A percentile compares a stretch with the other conserved stretches of the same genome.
These are phyloP conservation scores for Pinus tabuliformis DNA, from an alignment of 75 land plant genomes.

Conservation along the genomic window DNA sequence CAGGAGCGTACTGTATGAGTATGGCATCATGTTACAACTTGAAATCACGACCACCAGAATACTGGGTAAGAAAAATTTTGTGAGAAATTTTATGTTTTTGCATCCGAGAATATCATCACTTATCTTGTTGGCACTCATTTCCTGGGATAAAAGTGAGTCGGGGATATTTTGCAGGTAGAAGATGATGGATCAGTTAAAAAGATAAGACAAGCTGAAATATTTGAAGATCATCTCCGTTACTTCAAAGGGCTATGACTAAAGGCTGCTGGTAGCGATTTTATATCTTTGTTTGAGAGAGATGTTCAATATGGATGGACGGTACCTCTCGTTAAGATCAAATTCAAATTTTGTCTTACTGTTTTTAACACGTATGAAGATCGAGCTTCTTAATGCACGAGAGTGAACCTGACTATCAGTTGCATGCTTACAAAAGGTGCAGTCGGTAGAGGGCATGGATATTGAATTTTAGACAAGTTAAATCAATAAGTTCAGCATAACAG, in stretches of 20 bases:
- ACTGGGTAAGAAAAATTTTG: conserved; percentile 66
- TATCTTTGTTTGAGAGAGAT: too few relatives aligned
- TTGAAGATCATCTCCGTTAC: conserved; percentile 84
- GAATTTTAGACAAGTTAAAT: too few relatives aligned
- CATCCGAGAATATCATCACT: background rate
- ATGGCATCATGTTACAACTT: conserved; percentile 98
- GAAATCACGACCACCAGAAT: conserved; percentile 96
- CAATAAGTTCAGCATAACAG: too few relatives aligned
- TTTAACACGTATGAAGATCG: too few relatives aligned
- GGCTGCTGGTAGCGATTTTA: background rate
- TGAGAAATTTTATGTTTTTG: background rate
- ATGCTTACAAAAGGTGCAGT: too few relatives aligned
- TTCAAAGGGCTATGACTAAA: conserved; percentile 71
- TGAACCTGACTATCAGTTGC: too few relatives aligned
- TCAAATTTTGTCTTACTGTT: too few relatives aligned
- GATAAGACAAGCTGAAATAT: conserved; percentile 80
- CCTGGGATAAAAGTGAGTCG: background rate
- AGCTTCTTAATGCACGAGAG: too few relatives aligned
- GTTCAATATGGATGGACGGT: too few relatives aligned
- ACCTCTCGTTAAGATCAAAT: too few relatives aligned
- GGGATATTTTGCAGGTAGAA: conserved; percentile 40
- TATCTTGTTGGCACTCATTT: background rate
- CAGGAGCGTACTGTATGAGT: conserved; percentile 99
- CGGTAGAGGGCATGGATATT: too few relatives aligned
- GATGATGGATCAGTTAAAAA: conserved; percentile 64